Evolutionary conservation across 495 filamentous ascomycete species (phyloP).

Genomic region (Talaromyces adpressus): DNA sequence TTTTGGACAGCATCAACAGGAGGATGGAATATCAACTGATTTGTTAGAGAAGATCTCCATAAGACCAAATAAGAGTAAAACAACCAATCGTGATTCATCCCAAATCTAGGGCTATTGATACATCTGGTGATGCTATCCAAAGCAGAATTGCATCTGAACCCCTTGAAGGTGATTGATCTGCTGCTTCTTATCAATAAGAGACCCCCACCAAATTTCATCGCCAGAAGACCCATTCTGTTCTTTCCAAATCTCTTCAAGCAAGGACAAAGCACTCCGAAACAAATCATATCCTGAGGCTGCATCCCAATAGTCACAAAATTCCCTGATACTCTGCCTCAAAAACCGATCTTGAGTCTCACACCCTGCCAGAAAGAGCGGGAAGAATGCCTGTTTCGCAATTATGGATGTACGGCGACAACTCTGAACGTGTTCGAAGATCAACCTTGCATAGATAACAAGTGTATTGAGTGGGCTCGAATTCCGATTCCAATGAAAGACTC

Average conservation of each 20-base stretch:
- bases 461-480: neutral
- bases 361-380: conserved; percentile 24
- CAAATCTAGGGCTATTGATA: neutral
- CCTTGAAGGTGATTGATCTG: neutral
- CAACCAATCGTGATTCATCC: no score
- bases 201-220: conserved; percentile 10
- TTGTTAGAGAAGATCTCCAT: no score
- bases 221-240: neutral
- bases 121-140: neutral
- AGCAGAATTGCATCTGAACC: neutral
- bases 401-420: conserved; percentile 18
- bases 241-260: conserved; percentile 9
- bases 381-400: conserved; percentile 18
- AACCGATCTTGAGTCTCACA: conserved; percentile 19
- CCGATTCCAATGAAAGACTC: conserved; percentile 19
- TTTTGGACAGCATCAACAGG: neutral
- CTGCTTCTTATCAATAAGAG: conserved; percentile 9
- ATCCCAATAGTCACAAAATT: conserved; percentile 19
- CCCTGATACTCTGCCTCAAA: conserved; percentile 13
- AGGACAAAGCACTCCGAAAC: conserved; percentile 14
- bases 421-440: conserved; percentile 16
- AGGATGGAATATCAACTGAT: no score
- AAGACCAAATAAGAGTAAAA: no score
- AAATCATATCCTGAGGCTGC: conserved; percentile 18
- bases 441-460: neutral